These are phyloP conservation scores for Trametes sanguinea DNA, from an alignment of 768 basidiomycete genomes.

Conservation along the genomic window DNA sequence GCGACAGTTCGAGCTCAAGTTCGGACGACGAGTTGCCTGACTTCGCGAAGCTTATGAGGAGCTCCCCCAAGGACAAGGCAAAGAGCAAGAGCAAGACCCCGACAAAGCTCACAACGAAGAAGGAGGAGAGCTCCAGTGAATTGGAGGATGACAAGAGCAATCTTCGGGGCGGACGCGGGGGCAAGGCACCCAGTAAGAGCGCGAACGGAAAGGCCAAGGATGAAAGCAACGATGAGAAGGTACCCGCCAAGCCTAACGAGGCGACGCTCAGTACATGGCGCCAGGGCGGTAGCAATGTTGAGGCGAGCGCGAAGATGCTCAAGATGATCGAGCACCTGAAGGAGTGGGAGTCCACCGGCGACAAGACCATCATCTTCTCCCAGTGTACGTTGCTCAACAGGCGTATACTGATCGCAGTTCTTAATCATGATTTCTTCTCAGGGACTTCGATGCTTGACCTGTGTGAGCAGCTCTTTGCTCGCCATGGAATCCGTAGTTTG, in stretches of 20 bases:
- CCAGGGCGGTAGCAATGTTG: slow-evolving; percentile 61
- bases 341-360: slow-evolving; percentile 58
- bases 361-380: slow-evolving; percentile 72
- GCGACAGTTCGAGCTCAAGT: slow-evolving; percentile 13
- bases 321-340: slow-evolving; percentile 56
- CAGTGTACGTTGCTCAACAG: slow-evolving; percentile 50
- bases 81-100: neutral
- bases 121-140: neutral
- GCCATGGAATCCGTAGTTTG: slow-evolving; percentile 57
- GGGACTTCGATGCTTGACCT: slow-evolving; percentile 77
- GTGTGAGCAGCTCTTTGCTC: slow-evolving; percentile 58
- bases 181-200: neutral
- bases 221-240: slow-evolving; percentile 29
- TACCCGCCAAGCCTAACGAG: slow-evolving; percentile 10
- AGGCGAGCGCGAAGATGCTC: slow-evolving; percentile 71
- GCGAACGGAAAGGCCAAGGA: slow-evolving; percentile 34
- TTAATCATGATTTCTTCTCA: slow-evolving; percentile 26
- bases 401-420: neutral
- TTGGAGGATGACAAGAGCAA: slow-evolving; percentile 6
- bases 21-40: slow-evolving; percentile 55
- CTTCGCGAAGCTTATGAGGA: slow-evolving; percentile 41
- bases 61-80: slow-evolving; percentile 4
- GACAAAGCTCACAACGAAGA: neutral
- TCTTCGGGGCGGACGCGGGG: neutral
- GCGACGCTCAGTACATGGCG: slow-evolving; percentile 52